Percentiles rank a stretch among this genome's conserved stretches.
Conservation (phyloP, 2,329 filamentous ascomycete species). For the Ramularia endophylla region DNA sequence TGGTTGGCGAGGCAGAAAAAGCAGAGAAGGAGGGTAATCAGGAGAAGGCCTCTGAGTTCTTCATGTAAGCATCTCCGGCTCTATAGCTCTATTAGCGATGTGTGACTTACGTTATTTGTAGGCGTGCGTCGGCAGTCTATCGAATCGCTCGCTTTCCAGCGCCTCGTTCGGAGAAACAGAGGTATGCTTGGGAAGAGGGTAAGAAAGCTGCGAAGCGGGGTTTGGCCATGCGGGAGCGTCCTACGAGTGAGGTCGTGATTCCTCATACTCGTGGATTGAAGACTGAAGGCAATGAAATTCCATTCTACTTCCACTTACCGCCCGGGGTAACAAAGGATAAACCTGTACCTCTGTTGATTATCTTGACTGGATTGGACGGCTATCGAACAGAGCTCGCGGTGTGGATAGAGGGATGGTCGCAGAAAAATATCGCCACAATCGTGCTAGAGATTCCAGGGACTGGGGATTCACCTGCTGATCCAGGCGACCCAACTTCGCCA, state of each 20-base stretch:
- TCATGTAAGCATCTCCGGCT: conserved; percentile 48
- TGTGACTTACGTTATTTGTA: conserved; percentile 13
- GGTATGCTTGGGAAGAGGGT: conserved; percentile 58
- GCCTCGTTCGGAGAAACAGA: conserved; percentile 45
- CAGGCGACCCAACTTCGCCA: conserved; percentile 42
- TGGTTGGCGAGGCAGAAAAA: conserved; percentile 49
- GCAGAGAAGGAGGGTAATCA: conserved; percentile 44
- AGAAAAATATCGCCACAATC: conserved; percentile 44
- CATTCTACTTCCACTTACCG: conserved; percentile 61
- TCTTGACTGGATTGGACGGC: conserved; percentile 55
- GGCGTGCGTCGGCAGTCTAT: conserved; percentile 65
- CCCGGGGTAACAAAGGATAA: conserved; percentile 35
- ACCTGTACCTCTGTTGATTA: conserved; percentile 48
- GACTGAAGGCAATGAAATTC: conserved; percentile 52
- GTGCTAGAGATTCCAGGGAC: conserved; percentile 54
- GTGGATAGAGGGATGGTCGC: conserved; percentile 47
- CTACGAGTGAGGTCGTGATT: conserved; percentile 57
- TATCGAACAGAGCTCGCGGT: conserved; percentile 53
- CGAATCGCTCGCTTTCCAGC: conserved; percentile 66
- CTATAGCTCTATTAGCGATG: neutral
- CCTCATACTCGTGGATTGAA: conserved; percentile 49
- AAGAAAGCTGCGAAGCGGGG: conserved; percentile 59
- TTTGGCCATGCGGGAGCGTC: conserved; percentile 45
- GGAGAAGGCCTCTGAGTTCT: conserved; percentile 54
- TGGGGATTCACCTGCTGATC: conserved; percentile 48